phyloP scores from a whole-genome alignment of 495 filamentous ascomycete species.

The Penicillium manginii region DNA sequence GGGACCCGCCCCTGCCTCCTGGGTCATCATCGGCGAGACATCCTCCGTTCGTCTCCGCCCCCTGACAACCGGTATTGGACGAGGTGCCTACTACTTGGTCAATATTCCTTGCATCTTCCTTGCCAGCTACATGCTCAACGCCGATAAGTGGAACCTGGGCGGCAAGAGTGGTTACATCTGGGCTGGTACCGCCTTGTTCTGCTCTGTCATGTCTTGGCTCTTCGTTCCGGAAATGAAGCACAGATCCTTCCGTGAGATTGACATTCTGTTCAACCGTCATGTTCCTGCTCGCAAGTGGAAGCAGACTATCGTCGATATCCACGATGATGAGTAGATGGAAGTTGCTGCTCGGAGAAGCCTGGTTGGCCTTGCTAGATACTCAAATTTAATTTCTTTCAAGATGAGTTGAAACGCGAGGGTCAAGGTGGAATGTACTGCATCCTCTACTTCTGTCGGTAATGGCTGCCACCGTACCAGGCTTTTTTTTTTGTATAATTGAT shows the following conservation, averaged over 20 bases:
- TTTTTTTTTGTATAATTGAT: not conserved
- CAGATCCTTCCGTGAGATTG: constrained; percentile 56
- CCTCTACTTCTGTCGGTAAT: not conserved
- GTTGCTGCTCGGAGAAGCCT: constrained; percentile 25
- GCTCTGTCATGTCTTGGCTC: constrained; percentile 59
- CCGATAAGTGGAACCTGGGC: constrained; percentile 46
- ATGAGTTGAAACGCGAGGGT: not conserved
- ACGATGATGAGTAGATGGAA: constrained; percentile 56
- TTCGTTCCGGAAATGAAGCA: constrained; percentile 60
- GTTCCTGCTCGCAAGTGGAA: constrained; percentile 60
- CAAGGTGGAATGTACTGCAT: not conserved
- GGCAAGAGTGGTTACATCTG: constrained; percentile 59
- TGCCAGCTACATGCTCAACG: constrained; percentile 53
- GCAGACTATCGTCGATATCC: constrained; percentile 52
- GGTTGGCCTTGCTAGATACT: constrained; percentile 9
- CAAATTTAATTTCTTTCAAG: not conserved
- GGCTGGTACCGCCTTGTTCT: constrained; percentile 51
- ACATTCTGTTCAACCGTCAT: constrained; percentile 55
- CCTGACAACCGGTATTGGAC: constrained; percentile 60
- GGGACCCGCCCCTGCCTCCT: constrained; percentile 57
- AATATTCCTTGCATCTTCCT: constrained; percentile 60
- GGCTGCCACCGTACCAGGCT: not conserved
- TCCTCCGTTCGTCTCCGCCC: constrained; percentile 59
- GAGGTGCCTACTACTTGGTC: constrained; percentile 55
- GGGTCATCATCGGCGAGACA: constrained; percentile 62